phyloP scores from a whole-genome alignment of 225 moss, liverwort and hornwort species.

The Takakia lepidozioides region DNA sequence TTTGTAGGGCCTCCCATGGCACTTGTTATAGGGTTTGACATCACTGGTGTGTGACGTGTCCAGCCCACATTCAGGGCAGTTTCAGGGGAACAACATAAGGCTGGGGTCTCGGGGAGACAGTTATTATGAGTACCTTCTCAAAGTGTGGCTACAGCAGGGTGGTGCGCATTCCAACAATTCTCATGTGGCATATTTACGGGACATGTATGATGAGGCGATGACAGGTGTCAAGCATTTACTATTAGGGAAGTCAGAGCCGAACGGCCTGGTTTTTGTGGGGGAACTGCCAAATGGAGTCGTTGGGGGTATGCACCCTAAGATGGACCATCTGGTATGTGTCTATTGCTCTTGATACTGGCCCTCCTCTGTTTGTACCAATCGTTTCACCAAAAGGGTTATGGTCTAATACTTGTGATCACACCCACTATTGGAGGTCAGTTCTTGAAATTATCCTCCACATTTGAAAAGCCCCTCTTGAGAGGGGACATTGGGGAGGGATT shows the following conservation, averaged over 20 bases:
- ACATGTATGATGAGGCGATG: constrained; percentile 98
- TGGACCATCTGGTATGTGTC: constrained; percentile 96
- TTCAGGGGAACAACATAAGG: constrained; percentile 79
- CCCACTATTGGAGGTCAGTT: too few species aligned
- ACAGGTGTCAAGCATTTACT: constrained; percentile 75
- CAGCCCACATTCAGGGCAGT: constrained; percentile 85
- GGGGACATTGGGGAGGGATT: too few species aligned
- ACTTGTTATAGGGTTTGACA: too few species aligned
- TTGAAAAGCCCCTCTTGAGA: too few species aligned
- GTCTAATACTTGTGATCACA: too few species aligned
- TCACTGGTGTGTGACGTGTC: background rate
- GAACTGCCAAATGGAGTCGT: constrained; percentile 59
- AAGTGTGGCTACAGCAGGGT: constrained; percentile 99
- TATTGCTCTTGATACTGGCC: too few species aligned
- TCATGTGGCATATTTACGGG: constrained; percentile 68
- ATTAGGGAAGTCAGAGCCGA: constrained; percentile 60
- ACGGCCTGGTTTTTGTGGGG: constrained; percentile 78
- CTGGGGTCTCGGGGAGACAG: constrained; percentile 97
- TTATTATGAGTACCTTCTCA: constrained; percentile 97
- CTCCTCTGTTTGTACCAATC: too few species aligned
- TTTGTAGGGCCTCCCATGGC: too few species aligned
- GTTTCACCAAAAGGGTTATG: too few species aligned
- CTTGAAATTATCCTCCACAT: too few species aligned
- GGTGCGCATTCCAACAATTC: constrained; percentile 76
- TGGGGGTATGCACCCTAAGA: constrained; percentile 66